A percentile compares a stretch with the other conserved stretches of the same genome.
Evolutionary conservation across 116 monocot genomes (phyloP).

Genomic region (Cymodocea nodosa): DNA sequence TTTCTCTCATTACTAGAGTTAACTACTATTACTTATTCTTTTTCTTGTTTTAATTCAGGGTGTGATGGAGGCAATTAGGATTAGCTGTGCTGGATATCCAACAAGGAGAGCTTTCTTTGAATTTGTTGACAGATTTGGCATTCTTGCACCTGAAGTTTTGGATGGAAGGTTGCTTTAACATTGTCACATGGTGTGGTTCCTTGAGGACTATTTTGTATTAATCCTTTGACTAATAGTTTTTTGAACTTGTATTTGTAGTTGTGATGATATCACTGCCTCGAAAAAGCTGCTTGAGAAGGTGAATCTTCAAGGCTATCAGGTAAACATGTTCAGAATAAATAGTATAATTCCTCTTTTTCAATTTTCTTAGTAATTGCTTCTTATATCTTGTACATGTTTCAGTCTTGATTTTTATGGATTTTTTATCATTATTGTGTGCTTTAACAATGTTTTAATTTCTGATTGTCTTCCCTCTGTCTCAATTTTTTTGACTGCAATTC

Average conservation of each 20-base stretch:
- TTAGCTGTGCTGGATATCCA: conserved; percentile 60
- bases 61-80: conserved; percentile 62
- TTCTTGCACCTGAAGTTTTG: conserved; percentile 39
- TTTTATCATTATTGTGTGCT: not conserved
- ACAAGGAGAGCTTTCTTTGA: conserved; percentile 46
- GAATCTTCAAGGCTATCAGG: conserved; percentile 48
- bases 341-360: not conserved
- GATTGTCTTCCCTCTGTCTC: no score
- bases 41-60: conserved; percentile 24
- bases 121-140: conserved; percentile 64
- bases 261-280: conserved; percentile 33
- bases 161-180: conserved; percentile 34
- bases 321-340: conserved; percentile 7
- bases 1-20: not conserved
- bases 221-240: no score
- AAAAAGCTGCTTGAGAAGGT: conserved; percentile 34
- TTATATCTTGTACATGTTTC: not conserved
- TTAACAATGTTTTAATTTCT: not conserved
- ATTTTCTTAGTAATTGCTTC: not conserved
- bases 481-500: no score
- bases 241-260: conserved; percentile 10
- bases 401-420: not conserved
- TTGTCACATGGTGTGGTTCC: not conserved
- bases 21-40: not conserved
- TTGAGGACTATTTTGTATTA: conserved; percentile 2